These are phyloP conservation scores for Entomortierella beljakovae DNA, from an alignment of 192 early-diverging fungal species.

Conservation along the genomic window DNA sequence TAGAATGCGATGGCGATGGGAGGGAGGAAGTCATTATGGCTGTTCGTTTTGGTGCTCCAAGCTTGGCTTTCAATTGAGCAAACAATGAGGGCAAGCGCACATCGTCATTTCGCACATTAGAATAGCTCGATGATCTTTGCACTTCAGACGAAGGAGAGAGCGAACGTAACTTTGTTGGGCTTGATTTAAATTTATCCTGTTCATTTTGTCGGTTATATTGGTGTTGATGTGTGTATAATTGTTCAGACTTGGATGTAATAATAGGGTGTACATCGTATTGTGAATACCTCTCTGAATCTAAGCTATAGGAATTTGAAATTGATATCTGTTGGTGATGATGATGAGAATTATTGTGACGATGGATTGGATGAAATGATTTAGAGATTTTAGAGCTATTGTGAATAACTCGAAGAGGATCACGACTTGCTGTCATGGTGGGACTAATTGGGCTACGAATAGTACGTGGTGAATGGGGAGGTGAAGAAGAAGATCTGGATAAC, in stretches of 20 bases:
- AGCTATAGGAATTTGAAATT: background rate
- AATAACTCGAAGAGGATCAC: conserved; percentile 21
- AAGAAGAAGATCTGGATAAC: background rate
- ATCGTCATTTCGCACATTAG: conserved; percentile 36
- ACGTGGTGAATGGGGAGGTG: background rate
- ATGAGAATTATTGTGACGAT: background rate
- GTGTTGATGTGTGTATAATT: conserved; percentile 18
- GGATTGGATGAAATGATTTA: background rate
- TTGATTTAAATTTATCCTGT: background rate
- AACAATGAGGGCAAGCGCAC: conserved; percentile 28
- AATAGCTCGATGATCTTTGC: conserved; percentile 7
- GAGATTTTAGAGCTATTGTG: conserved; percentile 12
- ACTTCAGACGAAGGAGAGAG: conserved; percentile 1
- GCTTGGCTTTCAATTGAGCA: conserved; percentile 38
- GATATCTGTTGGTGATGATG: background rate
- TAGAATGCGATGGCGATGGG: background rate
- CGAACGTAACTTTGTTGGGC: background rate
- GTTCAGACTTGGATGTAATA: too few relatives aligned
- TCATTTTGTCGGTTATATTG: background rate
- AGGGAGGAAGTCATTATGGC: conserved; percentile 21
- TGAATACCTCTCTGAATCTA: background rate
- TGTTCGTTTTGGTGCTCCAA: conserved; percentile 26
- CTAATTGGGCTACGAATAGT: background rate
- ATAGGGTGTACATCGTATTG: background rate
- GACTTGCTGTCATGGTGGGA: conserved; percentile 12